Percentiles rank a stretch among this genome's conserved stretches.
Evolutionary conservation across 371 early-diverging fungal genomes (phyloP).

Genomic region (Vittaforma corneae): DNA sequence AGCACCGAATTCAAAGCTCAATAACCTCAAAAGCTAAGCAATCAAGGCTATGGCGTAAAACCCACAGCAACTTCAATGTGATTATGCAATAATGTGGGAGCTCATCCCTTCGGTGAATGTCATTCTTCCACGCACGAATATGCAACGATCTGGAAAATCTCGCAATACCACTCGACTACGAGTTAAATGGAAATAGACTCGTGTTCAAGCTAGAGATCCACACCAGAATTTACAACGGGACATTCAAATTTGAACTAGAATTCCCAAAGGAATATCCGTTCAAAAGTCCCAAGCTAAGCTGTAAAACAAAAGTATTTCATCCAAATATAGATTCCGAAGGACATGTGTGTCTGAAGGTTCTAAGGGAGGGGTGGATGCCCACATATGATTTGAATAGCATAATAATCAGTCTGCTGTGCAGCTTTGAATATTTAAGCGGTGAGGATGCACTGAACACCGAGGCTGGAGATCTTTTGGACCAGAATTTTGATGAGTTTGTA

Average conservation of each 20-base stretch:
- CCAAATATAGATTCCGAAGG: slow-evolving; percentile 54
- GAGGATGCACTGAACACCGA: slow-evolving; percentile 54
- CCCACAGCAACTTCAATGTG: too few species aligned
- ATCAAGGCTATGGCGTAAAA: too few species aligned
- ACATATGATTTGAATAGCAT: slow-evolving; percentile 44
- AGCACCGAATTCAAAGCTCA: too few species aligned
- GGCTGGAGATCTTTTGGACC: slow-evolving; percentile 46
- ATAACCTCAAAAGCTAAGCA: too few species aligned
- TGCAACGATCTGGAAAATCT: not conserved
- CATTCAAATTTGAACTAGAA: slow-evolving; percentile 21
- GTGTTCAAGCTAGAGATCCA: not conserved
- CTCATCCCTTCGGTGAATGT: too few species aligned
- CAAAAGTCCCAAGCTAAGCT: slow-evolving; percentile 48
- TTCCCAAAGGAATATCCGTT: slow-evolving; percentile 55
- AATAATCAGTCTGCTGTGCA: slow-evolving; percentile 38
- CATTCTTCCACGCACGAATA: not conserved
- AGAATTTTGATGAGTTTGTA: slow-evolving; percentile 41
- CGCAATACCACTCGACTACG: not conserved
- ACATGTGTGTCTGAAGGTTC: slow-evolving; percentile 53
- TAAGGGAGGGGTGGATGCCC: slow-evolving; percentile 54
- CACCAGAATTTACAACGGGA: slow-evolving; percentile 1
- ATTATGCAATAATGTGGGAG: too few species aligned
- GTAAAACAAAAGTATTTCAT: slow-evolving; percentile 46
- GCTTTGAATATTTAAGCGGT: slow-evolving; percentile 45
- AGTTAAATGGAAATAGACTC: not conserved